A percentile compares a stretch with the other conserved stretches of the same genome.
phyloP scores from a whole-genome alignment of 2,329 filamentous ascomycete genomes.

The Helminthosporium solani region DNA sequence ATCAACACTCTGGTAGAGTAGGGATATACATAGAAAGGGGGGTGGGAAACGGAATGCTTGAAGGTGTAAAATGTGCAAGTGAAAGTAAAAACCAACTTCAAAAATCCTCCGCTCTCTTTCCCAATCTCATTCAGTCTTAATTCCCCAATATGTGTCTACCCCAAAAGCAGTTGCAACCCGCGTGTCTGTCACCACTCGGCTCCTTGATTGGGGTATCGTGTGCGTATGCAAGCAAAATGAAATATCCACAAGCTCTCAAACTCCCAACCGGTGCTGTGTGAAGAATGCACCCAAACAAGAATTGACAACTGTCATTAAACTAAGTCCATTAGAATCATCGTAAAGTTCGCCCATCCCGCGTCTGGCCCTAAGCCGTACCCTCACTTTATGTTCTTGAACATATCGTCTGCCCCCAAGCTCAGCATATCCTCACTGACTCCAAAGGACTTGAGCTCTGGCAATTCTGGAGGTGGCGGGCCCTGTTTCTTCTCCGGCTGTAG shows the following conservation, averaged over 20 bases:
- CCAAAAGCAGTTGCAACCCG: slow-evolving; percentile 5
- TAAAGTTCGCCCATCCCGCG: slow-evolving; percentile 16
- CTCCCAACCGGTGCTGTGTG: slow-evolving; percentile 25
- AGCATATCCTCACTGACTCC: slow-evolving; percentile 37
- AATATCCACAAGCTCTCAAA: slow-evolving; percentile 35
- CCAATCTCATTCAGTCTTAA: slow-evolving; percentile 11
- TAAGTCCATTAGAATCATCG: slow-evolving; percentile 31
- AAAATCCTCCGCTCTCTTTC: slow-evolving; percentile 18
- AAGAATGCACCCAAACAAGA: slow-evolving; percentile 22
- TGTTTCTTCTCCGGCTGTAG: slow-evolving; percentile 21
- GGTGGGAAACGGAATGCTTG: slow-evolving; percentile 18
- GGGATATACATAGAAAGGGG: slow-evolving; percentile 20
- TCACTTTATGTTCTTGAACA: slow-evolving; percentile 46
- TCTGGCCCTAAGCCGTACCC: neutral
- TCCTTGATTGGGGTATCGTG: slow-evolving; percentile 41
- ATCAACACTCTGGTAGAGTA: slow-evolving; percentile 11
- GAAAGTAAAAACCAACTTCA: slow-evolving; percentile 13
- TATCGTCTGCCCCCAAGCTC: slow-evolving; percentile 39
- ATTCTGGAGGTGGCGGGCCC: slow-evolving; percentile 42
- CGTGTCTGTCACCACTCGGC: slow-evolving; percentile 16
- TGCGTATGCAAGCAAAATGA: slow-evolving; percentile 38
- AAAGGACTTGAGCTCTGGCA: slow-evolving; percentile 42
- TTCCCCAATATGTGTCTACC: slow-evolving; percentile 7
- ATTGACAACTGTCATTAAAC: slow-evolving; percentile 36
- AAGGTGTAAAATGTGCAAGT: slow-evolving; percentile 12